Evolutionary conservation across 345 rosid species (phyloP), one percentile per base, ranked within the genome.

Genomic region (Excoecaria cochinchinensis): DNA sequence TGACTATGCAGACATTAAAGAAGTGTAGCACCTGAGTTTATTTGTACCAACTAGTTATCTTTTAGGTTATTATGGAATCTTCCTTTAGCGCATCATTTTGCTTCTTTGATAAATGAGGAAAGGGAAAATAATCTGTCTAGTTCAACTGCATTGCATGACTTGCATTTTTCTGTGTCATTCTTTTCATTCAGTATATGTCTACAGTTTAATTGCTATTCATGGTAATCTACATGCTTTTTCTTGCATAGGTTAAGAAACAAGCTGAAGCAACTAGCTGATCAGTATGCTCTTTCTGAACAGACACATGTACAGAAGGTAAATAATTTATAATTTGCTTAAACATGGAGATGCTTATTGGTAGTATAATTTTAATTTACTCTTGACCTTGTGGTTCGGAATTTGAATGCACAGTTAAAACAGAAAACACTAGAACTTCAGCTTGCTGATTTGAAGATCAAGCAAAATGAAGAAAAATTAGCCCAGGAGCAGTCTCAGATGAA

Each of bases 401-500:
- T 81, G 74, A 75, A 84, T 82, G 69, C 75, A 70, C 89, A 95
- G 97, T 76, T 92, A 79, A 95, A 92, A 83, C 94, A 92, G 85
- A 95, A 95, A 81, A 44, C 87, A 22, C 85, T 92, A 50, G 97
- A 95, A 86, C 92, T 91, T 79, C 91, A 95, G 83, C 82, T 95
- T 76, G 85, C 94, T 81, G 92, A 82, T 62, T 73, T 95, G 71
- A 91, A 89, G 85, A 85, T 90, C 68, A 88, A 92, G 84, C 97
- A 95, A 71, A 87, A 92, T 44, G 95, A 95, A 78, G 97, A 95
- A 86, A 92, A 90, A 80, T 73, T 88, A 71, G 76, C 81, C 76
- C 93, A 95, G 75, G 99, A 89, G 82, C 92, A 91, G 81, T 85
- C 94, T 50, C 97, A 90, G 85, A 91, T 95, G 94, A 92, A 95